These are phyloP conservation scores for Gossypium longicalyx DNA, from an alignment of 345 rosid genomes.

Conservation along the genomic window DNA sequence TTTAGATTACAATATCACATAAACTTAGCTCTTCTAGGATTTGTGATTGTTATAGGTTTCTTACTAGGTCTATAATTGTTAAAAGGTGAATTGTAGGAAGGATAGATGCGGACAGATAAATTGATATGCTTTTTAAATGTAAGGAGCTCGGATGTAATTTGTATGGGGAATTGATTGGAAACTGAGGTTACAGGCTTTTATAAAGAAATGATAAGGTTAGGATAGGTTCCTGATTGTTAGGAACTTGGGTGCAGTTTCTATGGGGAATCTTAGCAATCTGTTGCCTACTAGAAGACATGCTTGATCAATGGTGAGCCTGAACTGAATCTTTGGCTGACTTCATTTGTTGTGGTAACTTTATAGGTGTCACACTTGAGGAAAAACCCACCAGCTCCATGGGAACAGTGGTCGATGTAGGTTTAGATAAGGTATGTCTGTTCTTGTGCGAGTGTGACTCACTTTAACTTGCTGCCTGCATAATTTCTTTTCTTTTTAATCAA, in stretches of 20 bases:
- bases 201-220: background rate
- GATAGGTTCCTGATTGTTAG: background rate
- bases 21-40: no score
- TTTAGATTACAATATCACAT: background rate
- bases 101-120: background rate
- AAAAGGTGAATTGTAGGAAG: background rate
- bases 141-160: background rate
- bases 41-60: background rate
- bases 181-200: background rate
- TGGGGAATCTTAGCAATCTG: background rate
- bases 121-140: background rate
- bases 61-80: background rate
- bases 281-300: background rate
- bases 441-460: background rate
- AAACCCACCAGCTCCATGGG: slow-evolving; percentile 40
- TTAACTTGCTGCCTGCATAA: background rate
- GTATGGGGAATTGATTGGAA: background rate
- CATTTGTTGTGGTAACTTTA: slow-evolving; percentile 20
- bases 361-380: slow-evolving; percentile 70
- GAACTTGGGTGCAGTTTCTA: background rate
- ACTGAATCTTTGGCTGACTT: background rate
- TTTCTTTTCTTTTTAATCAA: background rate
- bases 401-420: slow-evolving; percentile 82
- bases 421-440: slow-evolving; percentile 56
- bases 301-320: background rate